Base-by-base conservation (phyloP, 2,329 filamentous ascomycete species). In the Aspergillus sp. region DNA sequence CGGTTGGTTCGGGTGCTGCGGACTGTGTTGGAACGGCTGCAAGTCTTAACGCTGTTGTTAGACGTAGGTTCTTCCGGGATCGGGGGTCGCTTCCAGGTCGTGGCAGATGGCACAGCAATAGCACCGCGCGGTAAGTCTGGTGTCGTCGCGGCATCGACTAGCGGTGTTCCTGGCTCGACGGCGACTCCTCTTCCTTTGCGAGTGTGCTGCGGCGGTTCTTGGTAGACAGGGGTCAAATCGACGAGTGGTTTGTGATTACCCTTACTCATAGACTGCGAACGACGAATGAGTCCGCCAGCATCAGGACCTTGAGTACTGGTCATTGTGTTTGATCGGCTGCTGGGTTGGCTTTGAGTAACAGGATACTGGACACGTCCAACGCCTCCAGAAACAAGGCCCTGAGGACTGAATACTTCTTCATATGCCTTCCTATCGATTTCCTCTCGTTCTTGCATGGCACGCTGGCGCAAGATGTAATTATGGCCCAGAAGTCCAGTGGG, bases 181-280 rank as follows among this genome's bases (percentile, higher is more conserved):
- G 15, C 55, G 7, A 72, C 59, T n/a, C 65, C 68, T 43, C 63
- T 60, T 3, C 64, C 67, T 45, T 64, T 68, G 23, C 60, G 59
- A 4, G 48, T 51, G 49, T 69, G 63, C 35, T 67, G 64, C 2
- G 83, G 83, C 5, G 83, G 76, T 52, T 86, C 83, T 44, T 77
- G 74, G 59, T 84, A 85, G 43, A 75, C 73, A 0, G 82, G 81
- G 0, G 82, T 83, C 37, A 89, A 74, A 58, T 87, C 85, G 25
- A 90, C 68, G 5, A 90, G 74, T 1, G 86, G 85, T 52, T 81
- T 82, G 2, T 75, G 74, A 15, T 66, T 61, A 5, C 59, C 63
- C 20, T 66, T 61, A 5, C 59, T 63, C 44, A 65, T 55, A 2
- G 78, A 79, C n/a, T 64, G 66, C n/a, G 71, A 71, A 44, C 75